Evolutionary conservation across 2,329 filamentous ascomycete species (phyloP).

Genomic region (Phaeomoniella chlamydospora): DNA sequence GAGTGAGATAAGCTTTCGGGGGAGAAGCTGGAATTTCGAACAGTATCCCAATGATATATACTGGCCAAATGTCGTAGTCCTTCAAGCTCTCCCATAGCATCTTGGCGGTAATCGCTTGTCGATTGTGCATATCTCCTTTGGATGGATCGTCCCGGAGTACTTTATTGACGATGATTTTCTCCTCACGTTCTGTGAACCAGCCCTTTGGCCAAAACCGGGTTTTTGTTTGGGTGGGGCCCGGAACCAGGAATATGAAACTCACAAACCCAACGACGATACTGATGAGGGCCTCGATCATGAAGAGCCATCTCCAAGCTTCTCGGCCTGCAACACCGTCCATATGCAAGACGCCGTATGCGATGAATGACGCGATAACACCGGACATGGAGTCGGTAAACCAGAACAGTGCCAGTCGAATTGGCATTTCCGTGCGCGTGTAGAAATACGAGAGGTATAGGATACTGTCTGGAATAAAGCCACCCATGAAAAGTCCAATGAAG

Average conservation of each 20-base stretch:
- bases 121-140: constrained; percentile 20
- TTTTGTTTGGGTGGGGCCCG: constrained; percentile 27
- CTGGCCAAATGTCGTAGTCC: constrained; percentile 23
- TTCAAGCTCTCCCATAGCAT: constrained; percentile 18
- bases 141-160: constrained; percentile 30
- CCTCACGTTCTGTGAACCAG: constrained; percentile 48
- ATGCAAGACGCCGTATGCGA: constrained; percentile 20
- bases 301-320: constrained; percentile 27
- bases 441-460: constrained; percentile 13
- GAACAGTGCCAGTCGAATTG: constrained; percentile 20
- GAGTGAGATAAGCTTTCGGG: constrained; percentile 30
- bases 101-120: constrained; percentile 16
- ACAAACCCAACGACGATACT: constrained; percentile 26
- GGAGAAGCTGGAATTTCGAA: constrained; percentile 28
- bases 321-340: constrained; percentile 23
- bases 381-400: constrained; percentile 19
- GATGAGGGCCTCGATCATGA: constrained; percentile 27
- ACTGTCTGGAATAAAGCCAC: constrained; percentile 34
- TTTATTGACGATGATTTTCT: constrained; percentile 48
- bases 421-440: constrained; percentile 14
- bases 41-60: constrained; percentile 19
- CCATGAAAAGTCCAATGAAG: constrained; percentile 32
- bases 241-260: constrained; percentile 26
- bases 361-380: constrained; percentile 16
- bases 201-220: constrained; percentile 45